A percentile compares a stretch with the other conserved stretches of the same genome.
Evolutionary conservation across 495 filamentous ascomycete genomes (phyloP).

Genomic region (Aspergillus cavernicola): DNA sequence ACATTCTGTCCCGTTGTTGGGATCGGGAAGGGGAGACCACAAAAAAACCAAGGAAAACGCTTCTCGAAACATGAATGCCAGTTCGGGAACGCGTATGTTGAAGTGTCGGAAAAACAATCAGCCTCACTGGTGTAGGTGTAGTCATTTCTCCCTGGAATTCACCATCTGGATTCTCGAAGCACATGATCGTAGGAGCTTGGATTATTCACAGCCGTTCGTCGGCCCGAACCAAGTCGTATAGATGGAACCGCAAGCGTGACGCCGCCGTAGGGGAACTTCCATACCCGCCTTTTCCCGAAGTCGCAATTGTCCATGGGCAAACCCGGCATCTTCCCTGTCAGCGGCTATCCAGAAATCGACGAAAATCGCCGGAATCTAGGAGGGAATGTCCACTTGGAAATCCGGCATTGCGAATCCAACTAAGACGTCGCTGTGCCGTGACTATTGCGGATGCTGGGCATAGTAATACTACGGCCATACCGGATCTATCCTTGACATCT

Average conservation of each 20-base stretch:
- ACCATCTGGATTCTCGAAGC: no score
- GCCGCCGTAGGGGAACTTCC: slow-evolving; percentile 11
- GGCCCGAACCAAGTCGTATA: slow-evolving; percentile 17
- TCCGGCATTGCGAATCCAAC: neutral
- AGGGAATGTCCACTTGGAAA: neutral
- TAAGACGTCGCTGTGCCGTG: neutral
- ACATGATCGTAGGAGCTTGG: slow-evolving; percentile 9
- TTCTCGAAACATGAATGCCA: neutral
- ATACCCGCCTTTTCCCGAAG: slow-evolving; percentile 28
- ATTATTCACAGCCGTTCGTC: slow-evolving; percentile 15
- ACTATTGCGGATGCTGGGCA: neutral
- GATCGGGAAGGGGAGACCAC: slow-evolving; percentile 16
- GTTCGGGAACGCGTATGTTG: neutral
- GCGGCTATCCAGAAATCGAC: slow-evolving; percentile 9
- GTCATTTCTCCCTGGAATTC: neutral
- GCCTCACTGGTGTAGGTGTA: slow-evolving; percentile 12
- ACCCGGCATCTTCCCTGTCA: slow-evolving; percentile 13
- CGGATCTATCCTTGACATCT: no score
- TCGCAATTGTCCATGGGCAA: slow-evolving; percentile 6
- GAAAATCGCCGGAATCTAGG: slow-evolving; percentile 24
- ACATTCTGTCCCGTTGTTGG: slow-evolving; percentile 10
- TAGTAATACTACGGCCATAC: neutral
- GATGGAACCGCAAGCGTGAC: slow-evolving; percentile 4
- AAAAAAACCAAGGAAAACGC: slow-evolving; percentile 16
- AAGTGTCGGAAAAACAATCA: slow-evolving; percentile 24